phyloP scores from a whole-genome alignment of 139 green algal genomes.

The Auxenochlorella protothecoides region DNA sequence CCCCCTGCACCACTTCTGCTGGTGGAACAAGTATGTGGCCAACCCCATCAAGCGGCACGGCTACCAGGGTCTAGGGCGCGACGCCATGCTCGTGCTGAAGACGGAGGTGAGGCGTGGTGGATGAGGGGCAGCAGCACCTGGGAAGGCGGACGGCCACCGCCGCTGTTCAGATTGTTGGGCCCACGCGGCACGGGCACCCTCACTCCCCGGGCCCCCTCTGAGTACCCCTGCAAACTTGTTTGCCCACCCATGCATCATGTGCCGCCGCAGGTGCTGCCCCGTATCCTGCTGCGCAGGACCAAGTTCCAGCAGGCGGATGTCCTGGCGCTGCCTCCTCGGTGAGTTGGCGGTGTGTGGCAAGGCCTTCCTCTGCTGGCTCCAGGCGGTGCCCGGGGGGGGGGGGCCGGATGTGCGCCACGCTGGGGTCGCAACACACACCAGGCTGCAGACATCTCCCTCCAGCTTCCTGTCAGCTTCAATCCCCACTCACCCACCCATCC shows the following conservation, averaged over 20 bases:
- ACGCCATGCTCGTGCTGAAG: slow-evolving; percentile 36
- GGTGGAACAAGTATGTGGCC: slow-evolving; percentile 68
- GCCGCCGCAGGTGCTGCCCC: slow-evolving; percentile 25
- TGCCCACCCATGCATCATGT: neutral
- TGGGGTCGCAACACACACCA: too few relatives aligned
- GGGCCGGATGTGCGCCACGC: too few relatives aligned
- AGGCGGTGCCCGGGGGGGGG: too few relatives aligned
- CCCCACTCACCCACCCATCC: too few relatives aligned
- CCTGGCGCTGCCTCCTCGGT: slow-evolving; percentile 75
- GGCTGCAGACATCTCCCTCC: neutral
- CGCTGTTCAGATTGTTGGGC: too few relatives aligned
- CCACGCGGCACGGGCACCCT: too few relatives aligned
- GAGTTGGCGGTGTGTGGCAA: neutral
- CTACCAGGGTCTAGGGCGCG: slow-evolving; percentile 45
- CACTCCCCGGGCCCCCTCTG: too few relatives aligned
- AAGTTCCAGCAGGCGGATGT: slow-evolving; percentile 88
- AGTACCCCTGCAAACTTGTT: too few relatives aligned
- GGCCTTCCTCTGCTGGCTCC: too few relatives aligned
- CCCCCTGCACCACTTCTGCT: slow-evolving; percentile 65
- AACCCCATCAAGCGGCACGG: slow-evolving; percentile 73
- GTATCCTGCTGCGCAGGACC: slow-evolving; percentile 76
- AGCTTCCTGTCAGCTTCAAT: neutral
- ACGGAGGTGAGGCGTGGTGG: too few relatives aligned
- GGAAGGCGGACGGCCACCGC: too few relatives aligned
- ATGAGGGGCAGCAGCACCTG: too few relatives aligned